Percentiles rank a stretch among this genome's conserved stretches.
Evolutionary conservation across 805 yeast species (phyloP).

Genomic region (Metschnikowia corniflorae): DNA sequence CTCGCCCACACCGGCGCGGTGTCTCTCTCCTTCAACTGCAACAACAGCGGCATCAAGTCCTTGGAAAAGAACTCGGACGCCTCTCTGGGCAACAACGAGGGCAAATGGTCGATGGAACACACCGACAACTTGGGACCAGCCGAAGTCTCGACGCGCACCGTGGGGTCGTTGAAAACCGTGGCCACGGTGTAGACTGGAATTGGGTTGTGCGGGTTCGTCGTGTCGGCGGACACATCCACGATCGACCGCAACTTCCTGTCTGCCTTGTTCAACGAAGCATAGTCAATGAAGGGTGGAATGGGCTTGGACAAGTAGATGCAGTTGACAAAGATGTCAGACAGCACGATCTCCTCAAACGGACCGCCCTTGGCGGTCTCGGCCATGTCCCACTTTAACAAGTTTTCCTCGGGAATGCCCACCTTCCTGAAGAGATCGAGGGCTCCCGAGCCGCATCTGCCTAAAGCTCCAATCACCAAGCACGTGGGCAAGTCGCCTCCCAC

Average conservation of each 20-base stretch:
- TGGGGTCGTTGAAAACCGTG: constrained; percentile 88
- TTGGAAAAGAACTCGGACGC: constrained; percentile 87
- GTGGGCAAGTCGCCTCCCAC: constrained; percentile 68
- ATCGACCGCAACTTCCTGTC: constrained; percentile 83
- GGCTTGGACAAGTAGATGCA: constrained; percentile 93
- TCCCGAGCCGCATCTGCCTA: constrained; percentile 98
- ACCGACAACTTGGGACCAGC: constrained; percentile 86
- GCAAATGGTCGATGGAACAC: constrained; percentile 93
- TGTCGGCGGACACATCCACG: constrained; percentile 98
- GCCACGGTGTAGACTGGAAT: constrained; percentile 90
- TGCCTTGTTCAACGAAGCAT: constrained; percentile 58
- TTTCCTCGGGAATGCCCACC: constrained; percentile 82
- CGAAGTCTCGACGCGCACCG: constrained; percentile 75
- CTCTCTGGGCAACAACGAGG: constrained; percentile 94
- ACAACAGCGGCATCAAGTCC: constrained; percentile 85
- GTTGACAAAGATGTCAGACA: constrained; percentile 87
- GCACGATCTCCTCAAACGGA: constrained; percentile 89
- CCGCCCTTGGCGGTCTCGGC: constrained; percentile 96
- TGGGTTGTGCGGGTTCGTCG: constrained; percentile 98
- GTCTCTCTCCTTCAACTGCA: constrained; percentile 77
- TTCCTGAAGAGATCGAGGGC: constrained; percentile 80
- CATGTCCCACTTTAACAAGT: constrained; percentile 93
- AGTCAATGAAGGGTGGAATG: constrained; percentile 85
- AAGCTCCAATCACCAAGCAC: constrained; percentile 89
- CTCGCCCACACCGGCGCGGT: constrained; percentile 88